phyloP scores from a whole-genome alignment of 1,139 yeast species.

The Protomyces arabidopsidicola region DNA sequence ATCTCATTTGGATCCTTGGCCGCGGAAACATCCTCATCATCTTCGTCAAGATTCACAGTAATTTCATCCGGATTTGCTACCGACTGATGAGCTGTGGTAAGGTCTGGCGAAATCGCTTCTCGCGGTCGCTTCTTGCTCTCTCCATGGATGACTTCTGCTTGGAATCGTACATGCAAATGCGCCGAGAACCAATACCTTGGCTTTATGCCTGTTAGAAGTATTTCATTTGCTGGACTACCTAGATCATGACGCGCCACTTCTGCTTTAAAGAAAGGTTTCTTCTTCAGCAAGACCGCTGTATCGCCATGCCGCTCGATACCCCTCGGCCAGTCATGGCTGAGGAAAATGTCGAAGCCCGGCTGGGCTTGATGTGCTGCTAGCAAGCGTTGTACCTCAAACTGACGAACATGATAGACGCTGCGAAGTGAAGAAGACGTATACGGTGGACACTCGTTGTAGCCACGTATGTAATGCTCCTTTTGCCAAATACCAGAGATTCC shows the following conservation, averaged over 20 bases:
- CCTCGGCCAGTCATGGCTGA: slow-evolving; percentile 95
- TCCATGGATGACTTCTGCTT: slow-evolving; percentile 50
- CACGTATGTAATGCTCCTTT: slow-evolving; percentile 31
- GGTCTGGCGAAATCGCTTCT: background rate
- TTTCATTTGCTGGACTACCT: slow-evolving; percentile 72
- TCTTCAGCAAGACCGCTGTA: slow-evolving; percentile 45
- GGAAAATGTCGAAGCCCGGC: slow-evolving; percentile 48
- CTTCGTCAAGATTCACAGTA: slow-evolving; percentile 16
- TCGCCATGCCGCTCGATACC: slow-evolving; percentile 69
- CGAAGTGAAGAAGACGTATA: slow-evolving; percentile 47
- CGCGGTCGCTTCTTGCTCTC: background rate
- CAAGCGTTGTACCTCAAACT: slow-evolving; percentile 58
- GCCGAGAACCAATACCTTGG: slow-evolving; percentile 85
- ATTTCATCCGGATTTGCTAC: background rate
- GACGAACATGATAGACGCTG: slow-evolving; percentile 71
- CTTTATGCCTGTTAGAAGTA: slow-evolving; percentile 50
- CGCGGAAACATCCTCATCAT: slow-evolving; percentile 28
- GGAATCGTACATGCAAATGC: slow-evolving; percentile 75
- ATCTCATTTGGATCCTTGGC: slow-evolving; percentile 43
- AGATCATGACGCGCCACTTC: slow-evolving; percentile 59
- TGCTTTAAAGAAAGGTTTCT: slow-evolving; percentile 61
- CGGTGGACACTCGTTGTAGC: slow-evolving; percentile 49
- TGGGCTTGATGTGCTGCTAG: slow-evolving; percentile 40
- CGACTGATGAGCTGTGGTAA: background rate
- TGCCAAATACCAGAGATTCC: slow-evolving; percentile 83